These are phyloP conservation scores for Monosporascus ibericus DNA, from an alignment of 2,329 filamentous ascomycete genomes.

Conservation along the genomic window DNA sequence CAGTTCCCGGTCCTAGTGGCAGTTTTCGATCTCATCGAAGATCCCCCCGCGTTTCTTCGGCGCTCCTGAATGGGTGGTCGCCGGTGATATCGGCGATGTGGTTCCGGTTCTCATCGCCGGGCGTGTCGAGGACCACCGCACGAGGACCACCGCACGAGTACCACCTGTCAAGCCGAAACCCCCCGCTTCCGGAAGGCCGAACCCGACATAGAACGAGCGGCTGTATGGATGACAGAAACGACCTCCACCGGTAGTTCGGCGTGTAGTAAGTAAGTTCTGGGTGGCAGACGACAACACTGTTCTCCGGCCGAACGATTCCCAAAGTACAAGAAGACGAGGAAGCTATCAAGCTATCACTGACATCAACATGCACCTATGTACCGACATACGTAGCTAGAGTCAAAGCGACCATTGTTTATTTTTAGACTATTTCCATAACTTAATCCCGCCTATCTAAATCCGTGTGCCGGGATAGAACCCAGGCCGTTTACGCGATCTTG, in stretches of 20 bases:
- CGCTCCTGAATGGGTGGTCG: slow-evolving; percentile 17
- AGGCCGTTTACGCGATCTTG: slow-evolving; percentile 30
- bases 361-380: not conserved
- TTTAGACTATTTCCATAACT: not conserved
- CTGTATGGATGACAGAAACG: slow-evolving; percentile 8
- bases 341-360: no score
- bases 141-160: slow-evolving; percentile 52
- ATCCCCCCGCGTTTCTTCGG: slow-evolving; percentile 18
- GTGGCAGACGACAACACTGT: no score
- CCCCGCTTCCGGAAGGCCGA: slow-evolving; percentile 44
- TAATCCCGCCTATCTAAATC: not conserved
- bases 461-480: not conserved
- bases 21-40: slow-evolving; percentile 19
- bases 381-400: no score
- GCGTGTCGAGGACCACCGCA: slow-evolving; percentile 29
- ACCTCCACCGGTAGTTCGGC: no score
- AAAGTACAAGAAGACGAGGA: no score
- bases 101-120: slow-evolving; percentile 37
- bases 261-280: no score
- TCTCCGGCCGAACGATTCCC: no score
- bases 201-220: slow-evolving; percentile 46
- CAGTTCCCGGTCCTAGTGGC: slow-evolving; percentile 29
- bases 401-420: not conserved
- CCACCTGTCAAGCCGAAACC: slow-evolving; percentile 43
- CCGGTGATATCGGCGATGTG: slow-evolving; percentile 31